A percentile compares a stretch with the other conserved stretches of the same genome.
Evolutionary conservation across 164 flowering plant species (phyloP).

Genomic region (Sextonia rubra): DNA sequence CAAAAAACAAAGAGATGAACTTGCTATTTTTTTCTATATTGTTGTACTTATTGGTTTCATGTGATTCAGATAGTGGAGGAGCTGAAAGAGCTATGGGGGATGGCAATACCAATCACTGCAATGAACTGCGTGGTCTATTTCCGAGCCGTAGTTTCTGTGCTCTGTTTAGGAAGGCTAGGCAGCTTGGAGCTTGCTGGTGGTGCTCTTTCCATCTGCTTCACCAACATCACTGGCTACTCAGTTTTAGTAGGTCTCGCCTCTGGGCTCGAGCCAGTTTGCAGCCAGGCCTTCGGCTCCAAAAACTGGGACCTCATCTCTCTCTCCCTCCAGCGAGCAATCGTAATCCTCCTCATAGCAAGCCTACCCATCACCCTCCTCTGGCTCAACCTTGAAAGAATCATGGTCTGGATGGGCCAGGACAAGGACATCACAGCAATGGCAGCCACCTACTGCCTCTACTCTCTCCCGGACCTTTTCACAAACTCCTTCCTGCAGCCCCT

Average conservation of each 20-base stretch:
- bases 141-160: conserved; percentile 64
- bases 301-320: conserved; percentile 63
- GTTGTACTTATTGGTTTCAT: not conserved
- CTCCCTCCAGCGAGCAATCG: conserved; percentile 61
- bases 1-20: not conserved
- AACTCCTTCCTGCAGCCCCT: conserved; percentile 79
- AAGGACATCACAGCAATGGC: conserved; percentile 65
- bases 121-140: conserved; percentile 67
- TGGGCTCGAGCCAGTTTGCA: conserved; percentile 87
- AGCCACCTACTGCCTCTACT: conserved; percentile 70
- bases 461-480: conserved; percentile 79
- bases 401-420: conserved; percentile 79
- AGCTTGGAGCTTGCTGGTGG: conserved; percentile 91
- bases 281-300: conserved; percentile 79
- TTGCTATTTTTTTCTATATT: not conserved
- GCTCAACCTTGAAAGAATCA: conserved; percentile 61
- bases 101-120: conserved; percentile 78
- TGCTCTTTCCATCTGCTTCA: conserved; percentile 85
- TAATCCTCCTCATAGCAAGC: conserved; percentile 54
- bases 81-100: conserved; percentile 68
- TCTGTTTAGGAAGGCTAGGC: conserved; percentile 85
- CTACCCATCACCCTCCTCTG: conserved; percentile 73
- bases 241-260: conserved; percentile 81
- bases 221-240: conserved; percentile 96
- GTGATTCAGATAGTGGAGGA: conserved; percentile 58